Percentiles rank a stretch among this genome's conserved stretches.
Evolutionary conservation across 768 basidiomycete genomes (phyloP).

Genomic region (Trametes coccinea): DNA sequence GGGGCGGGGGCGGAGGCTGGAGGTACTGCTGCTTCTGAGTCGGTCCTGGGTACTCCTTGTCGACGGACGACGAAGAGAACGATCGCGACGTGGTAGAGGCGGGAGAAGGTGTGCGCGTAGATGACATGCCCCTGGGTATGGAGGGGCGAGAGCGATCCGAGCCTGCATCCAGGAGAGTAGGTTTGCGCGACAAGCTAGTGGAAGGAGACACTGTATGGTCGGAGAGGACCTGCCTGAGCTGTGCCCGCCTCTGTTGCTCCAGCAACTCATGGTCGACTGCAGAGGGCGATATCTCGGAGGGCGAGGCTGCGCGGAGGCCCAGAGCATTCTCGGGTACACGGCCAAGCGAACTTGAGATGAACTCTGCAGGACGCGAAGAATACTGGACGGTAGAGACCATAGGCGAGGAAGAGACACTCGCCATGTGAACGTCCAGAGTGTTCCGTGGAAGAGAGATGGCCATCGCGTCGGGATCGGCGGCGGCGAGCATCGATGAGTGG

Average conservation of each 20-base stretch:
- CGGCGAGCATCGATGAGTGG: constrained; percentile 22
- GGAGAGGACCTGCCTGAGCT: constrained; percentile 23
- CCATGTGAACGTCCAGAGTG: constrained; percentile 32
- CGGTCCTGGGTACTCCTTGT: neutral
- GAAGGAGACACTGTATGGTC: constrained; percentile 4
- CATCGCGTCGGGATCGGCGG: constrained; percentile 19
- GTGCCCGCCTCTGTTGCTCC: constrained; percentile 18
- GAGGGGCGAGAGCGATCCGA: constrained; percentile 3
- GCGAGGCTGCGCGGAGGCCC: constrained; percentile 11
- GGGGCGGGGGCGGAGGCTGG: neutral
- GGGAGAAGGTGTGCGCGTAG: constrained; percentile 23
- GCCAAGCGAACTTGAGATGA: constrained; percentile 8
- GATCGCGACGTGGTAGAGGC: constrained; percentile 16
- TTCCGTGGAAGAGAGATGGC: constrained; percentile 28
- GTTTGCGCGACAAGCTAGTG: constrained; percentile 5
- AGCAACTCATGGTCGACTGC: neutral
- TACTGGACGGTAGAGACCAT: constrained; percentile 16
- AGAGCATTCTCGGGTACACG: constrained; percentile 16
- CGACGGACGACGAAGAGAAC: constrained; percentile 1
- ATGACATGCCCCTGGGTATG: constrained; percentile 14
- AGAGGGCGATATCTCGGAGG: constrained; percentile 2
- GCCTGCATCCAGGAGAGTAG: constrained; percentile 3
- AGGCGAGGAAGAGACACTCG: constrained; percentile 30
- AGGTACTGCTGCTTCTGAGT: constrained; percentile 17
- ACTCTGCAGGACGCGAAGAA: constrained; percentile 20